Base-by-base conservation (phyloP, 352 stramenopile genomes). In the Phytophthora constricta region DNA sequence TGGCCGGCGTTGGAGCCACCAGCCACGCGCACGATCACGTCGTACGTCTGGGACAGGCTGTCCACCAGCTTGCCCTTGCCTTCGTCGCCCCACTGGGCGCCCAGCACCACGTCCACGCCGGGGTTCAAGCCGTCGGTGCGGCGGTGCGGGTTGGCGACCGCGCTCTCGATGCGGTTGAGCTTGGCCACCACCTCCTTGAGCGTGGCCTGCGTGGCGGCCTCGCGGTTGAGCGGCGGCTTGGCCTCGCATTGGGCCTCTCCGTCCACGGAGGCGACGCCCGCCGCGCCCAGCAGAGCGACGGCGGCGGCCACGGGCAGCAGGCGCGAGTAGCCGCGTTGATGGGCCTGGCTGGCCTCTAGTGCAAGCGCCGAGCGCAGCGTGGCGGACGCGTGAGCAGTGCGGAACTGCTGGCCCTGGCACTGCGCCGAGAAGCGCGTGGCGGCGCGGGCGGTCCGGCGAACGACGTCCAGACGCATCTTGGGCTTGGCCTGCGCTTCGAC, bases 21-120 rank as follows among this genome's bases (percentile, higher is more conserved):
- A 13, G 96, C 97, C 19, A 99, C 97, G 56, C 96, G 93, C 39
- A 95, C 95, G 74, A 98, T 99, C 51, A 99, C 94, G 76, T 99
- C 95, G 83, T 99, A 99, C 62, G 93, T 90, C 75, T 97, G 79
- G 27, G 86, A 96, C 57, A 97, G 63, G 51, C 95, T 97, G 84
- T 97, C 91, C 26, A 99, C 97, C 26, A 99, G 90, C 78, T 99
- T 99, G 70, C 98, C 98, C 80, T 99, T 99, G 71, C 98, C 98
- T 89, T 99, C 98, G 74, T 99, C 97, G 33, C 98, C 98, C 97
- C 97, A 99, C 69, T 99, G 97, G 34, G 92, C 92, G 26, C 97
- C 97, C 37, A 99, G 80, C n/a, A 99, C 97, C 33, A 99, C 95
- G 77, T 95, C 86, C 39, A 96, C 88, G 52, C 88, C 86, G 42